Conservation (phyloP, 306 rosid species). For the Astragalus membranaceus region DNA sequence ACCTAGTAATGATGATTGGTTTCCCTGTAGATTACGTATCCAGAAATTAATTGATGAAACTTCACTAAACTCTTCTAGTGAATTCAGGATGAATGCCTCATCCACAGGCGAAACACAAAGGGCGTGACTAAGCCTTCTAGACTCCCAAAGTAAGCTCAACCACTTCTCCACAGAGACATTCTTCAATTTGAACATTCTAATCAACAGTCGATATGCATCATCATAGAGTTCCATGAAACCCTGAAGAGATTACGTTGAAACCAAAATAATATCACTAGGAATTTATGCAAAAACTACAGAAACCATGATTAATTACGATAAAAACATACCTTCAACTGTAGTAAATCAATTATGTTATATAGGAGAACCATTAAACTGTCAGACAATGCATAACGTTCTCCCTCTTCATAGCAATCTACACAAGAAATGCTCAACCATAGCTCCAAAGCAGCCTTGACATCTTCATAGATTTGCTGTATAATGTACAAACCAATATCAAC, state of each 20-base stretch:
- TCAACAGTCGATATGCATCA: conserved; percentile 45
- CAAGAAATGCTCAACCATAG: too few relatives aligned
- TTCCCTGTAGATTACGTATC: conserved; percentile 28
- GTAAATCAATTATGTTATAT: conserved; percentile 56
- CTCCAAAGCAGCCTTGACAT: conserved; percentile 45
- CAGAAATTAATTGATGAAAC: too few relatives aligned
- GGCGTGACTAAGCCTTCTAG: conserved; percentile 60
- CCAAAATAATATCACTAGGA: neutral
- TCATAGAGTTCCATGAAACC: conserved; percentile 52
- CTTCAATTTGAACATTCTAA: conserved; percentile 49
- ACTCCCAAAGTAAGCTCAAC: conserved; percentile 56
- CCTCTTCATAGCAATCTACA: too few relatives aligned
- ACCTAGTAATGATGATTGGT: conserved; percentile 39
- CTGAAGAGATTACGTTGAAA: conserved; percentile 31
- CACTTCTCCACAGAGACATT: conserved; percentile 49
- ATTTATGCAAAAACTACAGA: conserved; percentile 8
- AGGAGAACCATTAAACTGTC: conserved; percentile 48
- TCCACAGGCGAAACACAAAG: conserved; percentile 64
- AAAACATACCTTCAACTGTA: conserved; percentile 62
- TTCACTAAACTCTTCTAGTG: conserved; percentile 41
- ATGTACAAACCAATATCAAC: conserved; percentile 25
- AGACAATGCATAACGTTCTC: neutral
- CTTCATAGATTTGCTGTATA: conserved; percentile 63
- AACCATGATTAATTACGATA: neutral
- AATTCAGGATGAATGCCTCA: conserved; percentile 43